Percentiles rank a stretch among this genome's conserved stretches.
Conservation (phyloP, 345 rosid genomes). For the Linum tenue region DNA sequence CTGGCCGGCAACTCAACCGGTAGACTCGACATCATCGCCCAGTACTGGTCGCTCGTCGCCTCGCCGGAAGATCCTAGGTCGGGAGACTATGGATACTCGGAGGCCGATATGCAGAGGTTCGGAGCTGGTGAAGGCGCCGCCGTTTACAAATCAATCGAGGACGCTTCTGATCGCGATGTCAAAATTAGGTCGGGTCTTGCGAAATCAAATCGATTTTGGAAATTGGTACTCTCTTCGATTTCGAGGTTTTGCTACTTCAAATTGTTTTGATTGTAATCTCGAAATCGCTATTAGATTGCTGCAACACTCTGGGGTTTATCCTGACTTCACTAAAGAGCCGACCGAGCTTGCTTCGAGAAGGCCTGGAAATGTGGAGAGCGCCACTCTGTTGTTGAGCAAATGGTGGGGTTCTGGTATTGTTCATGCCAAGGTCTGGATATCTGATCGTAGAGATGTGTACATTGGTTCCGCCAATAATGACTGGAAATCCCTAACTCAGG, state of each 20-base stretch:
- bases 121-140: constrained; percentile 49
- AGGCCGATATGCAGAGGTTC: constrained; percentile 37
- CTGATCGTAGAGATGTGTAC: constrained; percentile 57
- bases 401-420: constrained; percentile 90
- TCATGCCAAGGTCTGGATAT: constrained; percentile 89
- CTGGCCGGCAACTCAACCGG: constrained; percentile 59
- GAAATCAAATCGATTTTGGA: neutral
- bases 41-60: constrained; percentile 73
- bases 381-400: constrained; percentile 45
- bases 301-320: constrained; percentile 71
- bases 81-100: constrained; percentile 71
- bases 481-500: constrained; percentile 95
- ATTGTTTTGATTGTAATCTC: neutral
- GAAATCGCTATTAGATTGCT: constrained; percentile 35
- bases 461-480: constrained; percentile 91
- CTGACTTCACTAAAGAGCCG: constrained; percentile 61
- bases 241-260: neutral
- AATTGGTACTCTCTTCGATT: neutral
- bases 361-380: constrained; percentile 48
- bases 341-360: constrained; percentile 59
- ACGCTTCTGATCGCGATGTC: constrained; percentile 63
- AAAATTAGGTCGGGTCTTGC: constrained; percentile 36
- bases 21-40: constrained; percentile 66
- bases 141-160: constrained; percentile 50
- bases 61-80: constrained; percentile 57